Base-by-base conservation (phyloP, 352 stramenopile species). In the Globisporangium alternatum region DNA sequence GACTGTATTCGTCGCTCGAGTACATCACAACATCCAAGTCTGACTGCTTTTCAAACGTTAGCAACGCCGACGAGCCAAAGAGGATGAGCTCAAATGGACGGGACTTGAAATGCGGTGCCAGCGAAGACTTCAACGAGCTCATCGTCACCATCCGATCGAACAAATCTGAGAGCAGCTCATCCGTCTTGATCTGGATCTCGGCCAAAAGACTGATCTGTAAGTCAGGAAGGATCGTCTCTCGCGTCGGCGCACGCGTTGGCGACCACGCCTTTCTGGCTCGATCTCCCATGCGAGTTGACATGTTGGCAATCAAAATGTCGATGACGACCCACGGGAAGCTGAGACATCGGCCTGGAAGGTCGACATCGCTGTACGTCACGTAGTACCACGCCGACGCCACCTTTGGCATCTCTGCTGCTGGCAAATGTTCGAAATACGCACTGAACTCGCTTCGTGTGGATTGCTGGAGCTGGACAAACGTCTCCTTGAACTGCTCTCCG, bases 261-360 rank as follows among this genome's bases (percentile, higher is more conserved):
- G 48, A 66, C 72, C 72, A 79, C 15, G 64, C 0, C 31, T 71
- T 74, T 53, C 68, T 71, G 15, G 60, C 35, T 17, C 64, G 31
- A 12, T 57, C 66, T 4, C 51, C 28, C n/a, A 47, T 39, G 17
- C 69, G 61, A 15, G 45, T 68, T 0, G 44, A 55, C 68, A 82
- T 86, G 55, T 87, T 87, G 13, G 62, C 68, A 30, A 78, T 68
- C 0, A 92, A 64, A 10, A 78, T 66, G 56, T 87, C 72, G 21
- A 87, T 80, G 30, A 91, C 68, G 39, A 92, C 78, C 81, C 84
- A 95, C 22, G 79, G 70, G 53, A 95, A 95, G 30, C 85, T 92
- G 33, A 94, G 57, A 30, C 62, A 77, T 10, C 39, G 72, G 13
- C 49, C 72, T 39, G 48, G 66, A 22, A 60, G 66, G 13, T 83